Base-by-base conservation (phyloP, 2,329 filamentous ascomycete genomes). In the Phaeoacremonium minimum region DNA sequence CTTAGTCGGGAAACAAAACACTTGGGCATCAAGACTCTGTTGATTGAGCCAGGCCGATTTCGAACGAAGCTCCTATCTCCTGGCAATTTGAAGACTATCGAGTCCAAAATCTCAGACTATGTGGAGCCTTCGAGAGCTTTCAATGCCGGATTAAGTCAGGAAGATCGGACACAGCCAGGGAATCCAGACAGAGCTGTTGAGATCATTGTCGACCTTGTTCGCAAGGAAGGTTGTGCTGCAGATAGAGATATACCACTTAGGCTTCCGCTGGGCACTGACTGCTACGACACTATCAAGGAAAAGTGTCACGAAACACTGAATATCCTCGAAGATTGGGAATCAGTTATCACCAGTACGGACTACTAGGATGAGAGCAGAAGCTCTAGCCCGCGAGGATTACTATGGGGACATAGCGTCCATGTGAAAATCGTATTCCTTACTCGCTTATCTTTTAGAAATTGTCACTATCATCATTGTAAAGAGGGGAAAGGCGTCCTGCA, bases 121-220 rank as follows among this genome's bases (percentile, higher is more conserved):
- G 48, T 47, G 1, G 34, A 43, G 5, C 57, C 60, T 33, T 35
- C 17, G 11, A 59, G 60, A n/a, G 44, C 50, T 0, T 44, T 30
- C 0, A n/a, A 14, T 8, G 32, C n/a, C 8, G 9, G 7, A 4
- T 13, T 35, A 4, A 22, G 18, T 14, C 14, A 13, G 4, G 32
- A 26, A 15, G 32, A 35, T 15, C 32, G 19, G 16, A 17, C 16
- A 9, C 32, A 35, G 32, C 32, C 32, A 7, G 32, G 32, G 13
- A 22, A 35, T 26, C 11, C 73, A 4, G 44, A 46, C 0, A 72
- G 76, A 48, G 72, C 61, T 4, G 69, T 67, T 2, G 56, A 64
- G 15, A 62, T 63, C 1, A 75, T 77, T 56, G 74, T 75, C 45
- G 68, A 78, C 35, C 48, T 79, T n/a, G 74, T 71, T 1, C 58